Evolutionary conservation across 108 stramenopile genomes (phyloP).

Genomic region (Aureococcus anophagefferens): DNA sequence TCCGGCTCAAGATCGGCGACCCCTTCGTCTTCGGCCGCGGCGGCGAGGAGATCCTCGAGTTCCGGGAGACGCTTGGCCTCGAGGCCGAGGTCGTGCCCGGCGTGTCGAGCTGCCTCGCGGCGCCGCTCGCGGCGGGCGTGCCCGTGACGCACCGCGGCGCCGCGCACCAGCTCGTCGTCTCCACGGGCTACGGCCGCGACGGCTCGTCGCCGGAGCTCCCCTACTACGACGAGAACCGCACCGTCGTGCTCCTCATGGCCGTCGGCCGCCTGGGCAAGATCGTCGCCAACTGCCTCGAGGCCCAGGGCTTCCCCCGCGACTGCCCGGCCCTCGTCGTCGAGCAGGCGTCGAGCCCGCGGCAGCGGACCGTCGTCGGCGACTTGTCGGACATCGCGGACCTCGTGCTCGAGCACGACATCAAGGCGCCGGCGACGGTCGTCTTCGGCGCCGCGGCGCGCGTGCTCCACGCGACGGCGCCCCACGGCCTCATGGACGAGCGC

Average conservation of each 20-base stretch:
- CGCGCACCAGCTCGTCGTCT: slow-evolving; percentile 84
- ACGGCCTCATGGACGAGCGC: neutral
- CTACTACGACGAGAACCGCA: slow-evolving; percentile 70
- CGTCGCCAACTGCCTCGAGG: slow-evolving; percentile 37
- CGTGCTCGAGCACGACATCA: slow-evolving; percentile 55
- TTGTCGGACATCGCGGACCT: slow-evolving; percentile 66
- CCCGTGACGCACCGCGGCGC: slow-evolving; percentile 93
- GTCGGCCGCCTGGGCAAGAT: slow-evolving; percentile 62
- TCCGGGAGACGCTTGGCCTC: slow-evolving; percentile 63
- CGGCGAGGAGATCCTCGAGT: slow-evolving; percentile 86
- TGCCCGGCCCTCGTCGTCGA: slow-evolving; percentile 75
- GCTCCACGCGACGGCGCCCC: neutral
- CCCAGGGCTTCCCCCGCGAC: slow-evolving; percentile 58
- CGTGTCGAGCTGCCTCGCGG: slow-evolving; percentile 83
- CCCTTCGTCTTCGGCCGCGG: slow-evolving; percentile 95
- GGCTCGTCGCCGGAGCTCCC: slow-evolving; percentile 69
- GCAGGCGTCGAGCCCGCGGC: slow-evolving; percentile 65
- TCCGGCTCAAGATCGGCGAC: slow-evolving; percentile 96
- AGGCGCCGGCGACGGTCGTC: slow-evolving; percentile 71
- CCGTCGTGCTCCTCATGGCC: slow-evolving; percentile 78
- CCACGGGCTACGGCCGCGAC: slow-evolving; percentile 75
- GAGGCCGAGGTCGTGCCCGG: slow-evolving; percentile 60
- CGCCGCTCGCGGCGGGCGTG: slow-evolving; percentile 81
- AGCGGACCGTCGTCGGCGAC: slow-evolving; percentile 65
- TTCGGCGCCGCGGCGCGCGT: slow-evolving; percentile 61